Evolutionary conservation across 202 grass and related monocot species (phyloP), one percentile per base, ranked within the genome.

Genomic region (Schoenoplectus triqueter): DNA sequence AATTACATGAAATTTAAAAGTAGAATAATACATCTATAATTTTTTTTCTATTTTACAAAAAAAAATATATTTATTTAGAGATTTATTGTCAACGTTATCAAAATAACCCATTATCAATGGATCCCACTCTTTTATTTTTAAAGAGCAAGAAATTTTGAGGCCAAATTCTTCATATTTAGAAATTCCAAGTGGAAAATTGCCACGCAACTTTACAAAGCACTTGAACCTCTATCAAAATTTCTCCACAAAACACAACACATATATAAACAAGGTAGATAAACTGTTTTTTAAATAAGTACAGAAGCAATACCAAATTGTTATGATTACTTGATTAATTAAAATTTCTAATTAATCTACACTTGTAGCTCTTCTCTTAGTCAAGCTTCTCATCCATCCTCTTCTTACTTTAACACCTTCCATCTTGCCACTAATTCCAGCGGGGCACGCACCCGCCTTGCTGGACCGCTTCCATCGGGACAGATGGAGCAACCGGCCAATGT

Each of bases 401-500:
- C 82, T 82, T 46, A 87, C 70, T 44, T 81, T 22, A 49, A 83
- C 80, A 65, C 56, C 75, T 46, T 81, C 81, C 22, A 86, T 82
- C 82, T 88, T 90, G 50, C 84, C 78, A 69, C 64, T 90, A 2
- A 86, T 3, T 15, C 63, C 88, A 4, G 73, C 84, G 31, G 88
- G 88, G 81, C 88, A 87, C 14, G 83, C 61, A 15, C 18, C 61
- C 4, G 78, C 69, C 66, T 70, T 83, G 48, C 86, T 60, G 74
- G 85, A 84, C 56, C 89, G 85, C 90, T 88, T 97, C 95, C 91
- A 95, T 10, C 88, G 62, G 13, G 92, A 91, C 80, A 95, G 84
- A 66, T 93, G 95, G 86, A 95, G 83, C 22, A 97, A 82, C 39
- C 92, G 92, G 2, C 91, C 90, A 54, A 89, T 94, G 88, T 88